Conservation (phyloP, 1,284 basidiomycete species). For the Jaminaea rosea region DNA sequence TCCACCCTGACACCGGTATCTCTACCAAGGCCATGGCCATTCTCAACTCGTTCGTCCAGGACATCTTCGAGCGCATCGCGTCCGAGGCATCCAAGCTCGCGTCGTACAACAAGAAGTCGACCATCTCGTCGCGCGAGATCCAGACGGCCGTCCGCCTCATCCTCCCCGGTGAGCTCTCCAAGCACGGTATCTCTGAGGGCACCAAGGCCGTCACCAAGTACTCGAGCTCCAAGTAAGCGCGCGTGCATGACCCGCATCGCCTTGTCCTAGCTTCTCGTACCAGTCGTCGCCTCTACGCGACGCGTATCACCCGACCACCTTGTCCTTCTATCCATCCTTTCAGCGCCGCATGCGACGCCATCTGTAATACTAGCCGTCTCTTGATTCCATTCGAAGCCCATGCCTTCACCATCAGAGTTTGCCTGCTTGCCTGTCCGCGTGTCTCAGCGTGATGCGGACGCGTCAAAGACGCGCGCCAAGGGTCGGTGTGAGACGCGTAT, state of each 20-base stretch:
- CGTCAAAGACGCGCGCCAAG: too few relatives aligned
- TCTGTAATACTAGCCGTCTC: too few relatives aligned
- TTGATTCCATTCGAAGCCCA: too few relatives aligned
- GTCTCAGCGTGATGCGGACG: too few relatives aligned
- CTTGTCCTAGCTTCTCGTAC: conserved; percentile 3
- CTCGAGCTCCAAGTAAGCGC: conserved; percentile 51
- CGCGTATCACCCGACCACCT: background rate
- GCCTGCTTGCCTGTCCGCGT: too few relatives aligned
- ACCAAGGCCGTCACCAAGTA: conserved; percentile 59
- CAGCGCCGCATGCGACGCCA: too few relatives aligned
- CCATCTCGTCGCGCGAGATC: conserved; percentile 48
- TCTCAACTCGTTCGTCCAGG: conserved; percentile 49
- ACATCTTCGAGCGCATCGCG: conserved; percentile 51
- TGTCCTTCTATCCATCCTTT: background rate
- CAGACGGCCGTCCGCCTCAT: conserved; percentile 47
- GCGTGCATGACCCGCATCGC: background rate
- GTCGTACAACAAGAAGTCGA: conserved; percentile 48
- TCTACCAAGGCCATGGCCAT: conserved; percentile 52
- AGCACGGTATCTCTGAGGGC: conserved; percentile 75
- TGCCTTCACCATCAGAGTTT: too few relatives aligned
- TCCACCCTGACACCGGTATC: conserved; percentile 50
- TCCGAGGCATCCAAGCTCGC: conserved; percentile 48
- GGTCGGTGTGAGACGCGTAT: too few relatives aligned
- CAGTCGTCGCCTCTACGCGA: too few relatives aligned
- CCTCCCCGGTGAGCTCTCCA: conserved; percentile 59